Evolutionary conservation across 116 monocot genomes (phyloP).

Genomic region (Iris pallida): DNA sequence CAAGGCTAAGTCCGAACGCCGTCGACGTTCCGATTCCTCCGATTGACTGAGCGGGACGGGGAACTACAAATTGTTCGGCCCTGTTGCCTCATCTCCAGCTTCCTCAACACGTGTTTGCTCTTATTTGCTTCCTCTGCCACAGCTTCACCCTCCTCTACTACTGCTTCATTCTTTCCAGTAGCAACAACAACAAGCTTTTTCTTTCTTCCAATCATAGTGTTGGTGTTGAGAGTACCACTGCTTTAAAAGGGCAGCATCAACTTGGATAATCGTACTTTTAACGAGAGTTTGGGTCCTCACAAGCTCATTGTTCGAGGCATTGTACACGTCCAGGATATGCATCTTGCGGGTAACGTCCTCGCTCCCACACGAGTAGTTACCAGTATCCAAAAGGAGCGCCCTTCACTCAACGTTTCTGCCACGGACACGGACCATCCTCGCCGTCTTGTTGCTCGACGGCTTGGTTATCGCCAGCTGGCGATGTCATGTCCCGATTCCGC

Average conservation of each 20-base stretch:
- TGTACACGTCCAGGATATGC: slow-evolving; percentile 65
- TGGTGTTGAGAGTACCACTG: slow-evolving; percentile 78
- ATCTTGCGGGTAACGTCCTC: slow-evolving; percentile 61
- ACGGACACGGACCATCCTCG: slow-evolving; percentile 49
- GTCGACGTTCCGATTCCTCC: no score
- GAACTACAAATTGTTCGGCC: no score
- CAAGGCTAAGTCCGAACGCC: no score
- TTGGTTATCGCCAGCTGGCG: slow-evolving; percentile 63
- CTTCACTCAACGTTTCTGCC: slow-evolving; percentile 68
- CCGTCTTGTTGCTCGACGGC: slow-evolving; percentile 63
- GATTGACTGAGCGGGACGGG: no score
- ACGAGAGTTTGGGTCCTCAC: slow-evolving; percentile 68
- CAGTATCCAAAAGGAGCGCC: slow-evolving; percentile 54
- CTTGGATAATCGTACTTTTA: slow-evolving; percentile 60
- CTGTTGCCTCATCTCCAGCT: no score
- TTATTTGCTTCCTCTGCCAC: no score
- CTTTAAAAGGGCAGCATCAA: slow-evolving; percentile 63
- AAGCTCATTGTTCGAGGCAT: slow-evolving; percentile 73
- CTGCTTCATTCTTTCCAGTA: slow-evolving; percentile 38
- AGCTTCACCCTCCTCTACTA: no score
- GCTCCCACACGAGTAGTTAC: slow-evolving; percentile 66
- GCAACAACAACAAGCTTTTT: slow-evolving; percentile 27
- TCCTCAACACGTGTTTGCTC: no score
- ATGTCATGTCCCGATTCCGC: no score
- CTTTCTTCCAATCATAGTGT: slow-evolving; percentile 56